Evolutionary conservation across 441 rosid genomes (phyloP).

Genomic region (Codiaeum variegatum): DNA sequence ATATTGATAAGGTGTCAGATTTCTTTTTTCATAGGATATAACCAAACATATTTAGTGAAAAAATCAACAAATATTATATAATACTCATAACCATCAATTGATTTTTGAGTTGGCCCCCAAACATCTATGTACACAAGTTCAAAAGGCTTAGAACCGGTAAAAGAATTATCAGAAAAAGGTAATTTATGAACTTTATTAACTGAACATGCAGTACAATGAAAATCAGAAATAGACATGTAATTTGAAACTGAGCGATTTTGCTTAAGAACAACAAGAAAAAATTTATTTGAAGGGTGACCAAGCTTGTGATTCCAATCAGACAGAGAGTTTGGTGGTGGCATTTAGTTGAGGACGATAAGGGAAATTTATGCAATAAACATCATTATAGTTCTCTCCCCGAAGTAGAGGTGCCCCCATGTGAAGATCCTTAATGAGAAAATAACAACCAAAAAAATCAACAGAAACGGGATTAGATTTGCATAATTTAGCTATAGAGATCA

Average conservation of each 20-base stretch:
- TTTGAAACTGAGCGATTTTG: neutral
- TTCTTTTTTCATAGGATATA: neutral
- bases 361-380: neutral
- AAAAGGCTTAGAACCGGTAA: neutral
- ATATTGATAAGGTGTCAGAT: neutral
- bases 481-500: neutral
- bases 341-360: neutral
- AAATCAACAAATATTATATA: neutral
- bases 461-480: neutral
- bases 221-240: neutral
- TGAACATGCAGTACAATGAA: neutral
- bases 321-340: too few species aligned
- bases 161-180: neutral
- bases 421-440: conserved; percentile 5
- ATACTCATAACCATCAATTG: neutral
- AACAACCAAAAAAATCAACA: neutral
- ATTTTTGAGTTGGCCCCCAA: too few species aligned
- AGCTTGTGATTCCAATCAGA: too few species aligned
- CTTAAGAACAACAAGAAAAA: neutral
- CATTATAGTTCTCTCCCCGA: neutral
- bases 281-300: neutral
- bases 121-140: too few species aligned
- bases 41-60: neutral
- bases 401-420: neutral
- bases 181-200: neutral